phyloP scores from a whole-genome alignment of 805 yeast genomes.

The Ogataea ganodermae region DNA sequence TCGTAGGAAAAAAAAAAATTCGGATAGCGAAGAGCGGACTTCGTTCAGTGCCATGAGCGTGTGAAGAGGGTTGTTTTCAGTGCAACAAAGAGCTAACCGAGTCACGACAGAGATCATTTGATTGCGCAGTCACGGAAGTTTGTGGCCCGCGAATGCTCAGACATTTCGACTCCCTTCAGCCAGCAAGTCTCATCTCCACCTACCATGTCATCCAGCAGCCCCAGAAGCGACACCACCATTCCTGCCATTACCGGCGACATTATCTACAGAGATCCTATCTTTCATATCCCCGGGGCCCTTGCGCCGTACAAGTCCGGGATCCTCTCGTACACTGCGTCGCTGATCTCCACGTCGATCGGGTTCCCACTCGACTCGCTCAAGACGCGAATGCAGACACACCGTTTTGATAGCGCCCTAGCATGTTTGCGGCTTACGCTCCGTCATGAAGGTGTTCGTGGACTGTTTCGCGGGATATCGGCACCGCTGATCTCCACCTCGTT shows the following conservation, averaged over 20 bases:
- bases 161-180: not conserved
- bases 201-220: conserved; percentile 5
- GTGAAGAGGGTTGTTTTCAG: too few species aligned
- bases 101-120: too few species aligned
- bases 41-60: too few species aligned
- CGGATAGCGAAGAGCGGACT: too few species aligned
- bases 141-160: not conserved
- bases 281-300: conserved; percentile 48
- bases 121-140: too few species aligned
- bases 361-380: conserved; percentile 86
- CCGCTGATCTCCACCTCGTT: conserved; percentile 68
- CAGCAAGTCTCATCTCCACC: not conserved
- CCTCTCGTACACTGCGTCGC: conserved; percentile 64
- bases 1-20: not conserved
- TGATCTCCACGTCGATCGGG: conserved; percentile 68
- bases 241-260: conserved; percentile 65
- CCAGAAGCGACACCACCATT: conserved; percentile 21
- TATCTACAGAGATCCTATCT: conserved; percentile 46
- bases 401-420: conserved; percentile 55
- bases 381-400: conserved; percentile 82
- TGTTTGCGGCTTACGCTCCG: conserved; percentile 58
- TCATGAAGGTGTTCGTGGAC: conserved; percentile 67
- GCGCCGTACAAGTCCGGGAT: conserved; percentile 58
- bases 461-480: conserved; percentile 76
- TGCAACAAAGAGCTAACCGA: too few species aligned